Evolutionary conservation across 2,329 filamentous ascomycete genomes (phyloP).

Genomic region (Ascochyta lentis): DNA sequence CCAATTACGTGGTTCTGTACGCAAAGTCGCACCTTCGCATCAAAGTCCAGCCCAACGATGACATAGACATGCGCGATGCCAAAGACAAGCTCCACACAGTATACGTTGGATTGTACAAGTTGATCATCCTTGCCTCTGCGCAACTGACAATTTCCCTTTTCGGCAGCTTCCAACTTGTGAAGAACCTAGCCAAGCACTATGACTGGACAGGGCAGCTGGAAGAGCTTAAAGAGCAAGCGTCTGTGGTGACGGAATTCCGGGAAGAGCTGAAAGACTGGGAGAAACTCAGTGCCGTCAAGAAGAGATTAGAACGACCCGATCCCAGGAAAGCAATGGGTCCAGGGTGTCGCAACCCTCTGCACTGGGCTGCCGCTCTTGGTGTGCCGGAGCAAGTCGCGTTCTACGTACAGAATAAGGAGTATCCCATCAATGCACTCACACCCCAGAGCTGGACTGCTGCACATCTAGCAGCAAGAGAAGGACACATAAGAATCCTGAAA

Average conservation of each 20-base stretch:
- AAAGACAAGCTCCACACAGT: conserved; percentile 20
- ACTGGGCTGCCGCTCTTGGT: conserved; percentile 25
- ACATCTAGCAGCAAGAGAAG: conserved; percentile 25
- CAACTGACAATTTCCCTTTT: conserved; percentile 23
- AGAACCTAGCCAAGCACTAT: conserved; percentile 22
- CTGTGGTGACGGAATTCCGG: conserved; percentile 9
- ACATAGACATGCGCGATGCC: conserved; percentile 19
- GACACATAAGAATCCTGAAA: conserved; percentile 22
- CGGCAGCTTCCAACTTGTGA: conserved; percentile 21
- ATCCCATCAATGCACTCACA: conserved; percentile 29
- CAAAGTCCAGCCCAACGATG: conserved; percentile 11
- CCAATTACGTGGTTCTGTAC: conserved; percentile 22
- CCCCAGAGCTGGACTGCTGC: conserved; percentile 24
- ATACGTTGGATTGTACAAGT: conserved; percentile 24
- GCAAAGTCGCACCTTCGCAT: conserved; percentile 18
- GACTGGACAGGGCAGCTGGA: conserved; percentile 27
- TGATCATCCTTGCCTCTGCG: conserved; percentile 20
- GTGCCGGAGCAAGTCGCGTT: conserved; percentile 18
- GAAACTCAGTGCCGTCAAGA: background rate
- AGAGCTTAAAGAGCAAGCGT: conserved; percentile 16
- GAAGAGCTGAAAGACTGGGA: conserved; percentile 16
- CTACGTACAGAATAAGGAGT: conserved; percentile 23
- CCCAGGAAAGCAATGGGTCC: conserved; percentile 18
- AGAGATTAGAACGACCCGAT: background rate
- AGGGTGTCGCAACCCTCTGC: conserved; percentile 24